Evolutionary conservation across 1,139 yeast genomes (phyloP).

Genomic region (Kurtzmaniella quercitrusa): DNA sequence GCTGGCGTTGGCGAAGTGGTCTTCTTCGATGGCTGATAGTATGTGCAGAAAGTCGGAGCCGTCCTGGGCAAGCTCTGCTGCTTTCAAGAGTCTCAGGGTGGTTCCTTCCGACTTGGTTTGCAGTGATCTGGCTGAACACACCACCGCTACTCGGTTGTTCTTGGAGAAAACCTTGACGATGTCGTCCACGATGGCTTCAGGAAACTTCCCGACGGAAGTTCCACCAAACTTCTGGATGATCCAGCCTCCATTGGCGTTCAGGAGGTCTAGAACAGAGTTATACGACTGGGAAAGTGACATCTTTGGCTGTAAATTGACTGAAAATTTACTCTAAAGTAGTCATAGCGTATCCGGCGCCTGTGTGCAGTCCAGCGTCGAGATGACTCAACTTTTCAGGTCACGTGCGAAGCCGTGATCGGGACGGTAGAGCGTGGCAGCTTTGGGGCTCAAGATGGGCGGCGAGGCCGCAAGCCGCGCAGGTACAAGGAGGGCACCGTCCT

Average conservation of each 20-base stretch:
- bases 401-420: neutral
- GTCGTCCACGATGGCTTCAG: conserved; percentile 76
- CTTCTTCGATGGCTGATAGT: conserved; percentile 64
- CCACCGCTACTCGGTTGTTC: conserved; percentile 79
- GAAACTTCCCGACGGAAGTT: conserved; percentile 95
- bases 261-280: conserved; percentile 40
- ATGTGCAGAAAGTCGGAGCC: conserved; percentile 49
- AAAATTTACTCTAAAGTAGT: neutral
- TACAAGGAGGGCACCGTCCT: too few species aligned
- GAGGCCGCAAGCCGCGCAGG: too few species aligned
- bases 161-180: conserved; percentile 66
- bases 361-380: neutral
- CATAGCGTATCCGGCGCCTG: neutral
- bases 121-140: conserved; percentile 92
- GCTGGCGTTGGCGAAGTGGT: conserved; percentile 75
- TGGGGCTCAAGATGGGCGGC: too few species aligned
- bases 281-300: conserved; percentile 22
- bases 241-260: conserved; percentile 51
- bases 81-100: conserved; percentile 72
- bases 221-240: conserved; percentile 96
- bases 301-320: neutral
- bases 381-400: neutral
- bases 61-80: conserved; percentile 73
- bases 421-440: neutral
- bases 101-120: conserved; percentile 93